Evolutionary conservation across 2,329 filamentous ascomycete genomes (phyloP).

Genomic region (Phialophora verrucosa): DNA sequence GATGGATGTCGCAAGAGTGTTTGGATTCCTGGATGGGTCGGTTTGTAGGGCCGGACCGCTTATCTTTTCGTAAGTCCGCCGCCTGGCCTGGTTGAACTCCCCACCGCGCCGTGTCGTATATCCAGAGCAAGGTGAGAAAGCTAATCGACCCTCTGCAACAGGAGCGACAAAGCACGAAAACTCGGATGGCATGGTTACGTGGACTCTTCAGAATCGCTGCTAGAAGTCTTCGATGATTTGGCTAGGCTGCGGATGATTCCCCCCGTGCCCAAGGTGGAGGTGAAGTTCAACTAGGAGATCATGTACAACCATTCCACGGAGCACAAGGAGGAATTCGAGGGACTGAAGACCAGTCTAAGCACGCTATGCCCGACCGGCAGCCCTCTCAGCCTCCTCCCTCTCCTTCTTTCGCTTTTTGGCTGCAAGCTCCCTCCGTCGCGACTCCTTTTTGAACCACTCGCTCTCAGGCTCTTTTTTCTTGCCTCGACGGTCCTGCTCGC

Average conservation of each 20-base stretch:
- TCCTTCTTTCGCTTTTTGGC: constrained; percentile 53
- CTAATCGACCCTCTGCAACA: constrained; percentile 17
- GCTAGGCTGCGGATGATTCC: constrained; percentile 38
- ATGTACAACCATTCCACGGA: neutral
- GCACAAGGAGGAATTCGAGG: neutral
- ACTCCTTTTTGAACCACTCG: constrained; percentile 70
- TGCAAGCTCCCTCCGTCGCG: constrained; percentile 65
- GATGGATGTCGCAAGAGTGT: constrained; percentile 52
- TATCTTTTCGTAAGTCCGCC: constrained; percentile 42
- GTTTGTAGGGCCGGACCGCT: constrained; percentile 43
- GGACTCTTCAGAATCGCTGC: constrained; percentile 43
- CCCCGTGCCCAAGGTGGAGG: constrained; percentile 34
- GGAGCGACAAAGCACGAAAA: constrained; percentile 43
- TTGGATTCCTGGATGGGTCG: constrained; percentile 53
- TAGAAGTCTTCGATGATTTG: constrained; percentile 36
- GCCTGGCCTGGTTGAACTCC: too few species aligned
- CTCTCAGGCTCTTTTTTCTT: constrained; percentile 67
- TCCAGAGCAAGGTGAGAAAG: neutral
- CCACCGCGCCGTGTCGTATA: neutral
- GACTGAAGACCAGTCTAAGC: constrained; percentile 2
- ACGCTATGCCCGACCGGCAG: constrained; percentile 17
- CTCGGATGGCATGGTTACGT: constrained; percentile 46
- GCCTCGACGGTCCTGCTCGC: constrained; percentile 77
- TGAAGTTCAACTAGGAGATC: constrained; percentile 31
- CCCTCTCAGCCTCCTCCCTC: constrained; percentile 32